Evolutionary conservation across 345 rosid species (phyloP).

Genomic region (Citrus hindsii): DNA sequence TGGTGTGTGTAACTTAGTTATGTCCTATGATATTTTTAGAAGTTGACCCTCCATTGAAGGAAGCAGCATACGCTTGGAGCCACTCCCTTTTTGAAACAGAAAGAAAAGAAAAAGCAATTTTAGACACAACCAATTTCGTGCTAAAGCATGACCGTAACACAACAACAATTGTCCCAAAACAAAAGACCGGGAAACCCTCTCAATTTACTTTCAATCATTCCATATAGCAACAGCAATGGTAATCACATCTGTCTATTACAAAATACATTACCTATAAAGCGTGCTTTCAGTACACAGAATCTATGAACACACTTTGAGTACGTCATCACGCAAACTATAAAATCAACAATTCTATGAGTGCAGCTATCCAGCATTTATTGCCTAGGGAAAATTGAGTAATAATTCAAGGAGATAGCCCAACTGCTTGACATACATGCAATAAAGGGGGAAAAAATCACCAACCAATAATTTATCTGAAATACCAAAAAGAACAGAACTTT

Average conservation of each 20-base stretch:
- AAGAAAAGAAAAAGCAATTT: conserved; percentile 12
- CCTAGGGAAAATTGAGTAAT: background rate
- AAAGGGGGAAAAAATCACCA: background rate
- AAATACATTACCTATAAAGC: background rate
- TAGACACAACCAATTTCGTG: background rate
- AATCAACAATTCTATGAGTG: background rate
- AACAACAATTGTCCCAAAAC: background rate
- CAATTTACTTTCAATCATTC: background rate
- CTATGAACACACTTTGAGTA: background rate
- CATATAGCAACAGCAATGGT: background rate
- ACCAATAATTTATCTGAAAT: background rate
- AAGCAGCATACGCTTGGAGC: conserved; percentile 26
- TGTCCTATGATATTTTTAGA: conserved; percentile 6
- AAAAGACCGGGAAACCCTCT: background rate
- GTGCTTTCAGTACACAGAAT: background rate
- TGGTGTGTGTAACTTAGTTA: conserved; percentile 15
- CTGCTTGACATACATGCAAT: background rate
- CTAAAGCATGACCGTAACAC: background rate
- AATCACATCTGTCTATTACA: no score
- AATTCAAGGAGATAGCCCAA: background rate
- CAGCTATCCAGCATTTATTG: background rate
- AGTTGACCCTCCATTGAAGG: conserved; percentile 21
- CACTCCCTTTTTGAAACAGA: conserved; percentile 26
- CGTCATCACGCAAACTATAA: background rate
- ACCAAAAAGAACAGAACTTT: background rate